Evolutionary conservation across 768 basidiomycete genomes (phyloP).

Genomic region (Tremella fuciformis): DNA sequence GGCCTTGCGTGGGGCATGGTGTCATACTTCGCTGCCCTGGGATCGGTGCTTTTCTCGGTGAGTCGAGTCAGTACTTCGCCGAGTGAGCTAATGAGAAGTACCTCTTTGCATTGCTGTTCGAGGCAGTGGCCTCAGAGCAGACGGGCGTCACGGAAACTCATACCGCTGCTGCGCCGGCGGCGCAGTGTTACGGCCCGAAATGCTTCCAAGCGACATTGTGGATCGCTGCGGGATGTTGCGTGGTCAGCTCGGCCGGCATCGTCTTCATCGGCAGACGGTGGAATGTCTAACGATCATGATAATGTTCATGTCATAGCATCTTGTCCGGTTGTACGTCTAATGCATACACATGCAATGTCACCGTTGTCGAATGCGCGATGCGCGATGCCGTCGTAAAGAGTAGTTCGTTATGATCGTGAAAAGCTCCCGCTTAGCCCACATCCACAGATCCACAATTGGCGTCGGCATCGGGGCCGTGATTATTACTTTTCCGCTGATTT

Average conservation of each 20-base stretch:
- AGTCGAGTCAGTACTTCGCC: background rate
- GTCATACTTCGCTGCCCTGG: conserved; percentile 49
- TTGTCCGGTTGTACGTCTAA: background rate
- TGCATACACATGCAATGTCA: conserved; percentile 2
- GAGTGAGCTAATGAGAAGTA: conserved; percentile 28
- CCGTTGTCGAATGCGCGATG: background rate
- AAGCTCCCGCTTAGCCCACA: too few relatives aligned
- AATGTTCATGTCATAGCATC: background rate
- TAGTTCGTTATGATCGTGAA: too few relatives aligned
- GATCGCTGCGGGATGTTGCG: conserved; percentile 38
- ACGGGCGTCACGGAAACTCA: background rate
- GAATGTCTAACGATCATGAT: conserved; percentile 31
- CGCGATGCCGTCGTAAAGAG: too few relatives aligned
- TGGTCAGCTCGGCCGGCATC: conserved; percentile 36
- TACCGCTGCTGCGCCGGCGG: background rate
- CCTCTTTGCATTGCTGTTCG: conserved; percentile 44
- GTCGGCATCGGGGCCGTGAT: too few relatives aligned
- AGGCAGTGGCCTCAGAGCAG: conserved; percentile 14
- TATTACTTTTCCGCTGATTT: background rate
- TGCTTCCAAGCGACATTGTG: conserved; percentile 45
- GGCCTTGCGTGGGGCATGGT: conserved; percentile 52
- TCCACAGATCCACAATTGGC: too few relatives aligned
- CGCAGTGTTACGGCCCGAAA: conserved; percentile 38
- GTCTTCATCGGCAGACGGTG: conserved; percentile 39
- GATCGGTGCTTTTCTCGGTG: conserved; percentile 48